Evolutionary conservation across 345 rosid species (phyloP).

Genomic region (Eucalyptus brandiana): DNA sequence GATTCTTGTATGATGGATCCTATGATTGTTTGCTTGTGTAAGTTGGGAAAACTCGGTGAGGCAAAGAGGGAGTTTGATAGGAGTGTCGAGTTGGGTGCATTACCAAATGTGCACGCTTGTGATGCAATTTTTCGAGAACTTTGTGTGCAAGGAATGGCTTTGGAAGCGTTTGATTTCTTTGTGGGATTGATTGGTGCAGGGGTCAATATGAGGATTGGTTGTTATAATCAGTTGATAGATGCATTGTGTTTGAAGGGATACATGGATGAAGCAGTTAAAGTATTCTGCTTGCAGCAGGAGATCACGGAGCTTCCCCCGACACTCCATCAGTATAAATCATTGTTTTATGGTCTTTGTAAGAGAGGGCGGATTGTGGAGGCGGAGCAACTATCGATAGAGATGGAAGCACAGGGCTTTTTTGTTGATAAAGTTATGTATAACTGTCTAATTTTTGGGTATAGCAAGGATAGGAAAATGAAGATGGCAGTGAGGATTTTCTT

Average conservation of each 20-base stretch:
- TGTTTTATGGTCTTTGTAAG: constrained; percentile 57
- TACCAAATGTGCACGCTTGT: constrained; percentile 22
- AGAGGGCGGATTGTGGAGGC: constrained; percentile 37
- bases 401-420: constrained; percentile 43
- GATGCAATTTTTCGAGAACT: constrained; percentile 28
- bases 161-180: constrained; percentile 39
- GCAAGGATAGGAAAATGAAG: constrained; percentile 41
- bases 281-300: constrained; percentile 31
- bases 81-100: constrained; percentile 7
- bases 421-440: constrained; percentile 52
- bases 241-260: constrained; percentile 35
- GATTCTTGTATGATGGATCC: constrained; percentile 29
- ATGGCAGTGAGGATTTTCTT: constrained; percentile 47
- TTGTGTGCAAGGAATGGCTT: constrained; percentile 18
- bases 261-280: constrained; percentile 39
- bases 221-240: constrained; percentile 35
- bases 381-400: constrained; percentile 35
- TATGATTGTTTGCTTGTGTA: constrained; percentile 39
- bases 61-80: constrained; percentile 38
- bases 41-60: constrained; percentile 35
- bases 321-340: constrained; percentile 30
- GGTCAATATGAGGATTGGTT: constrained; percentile 21
- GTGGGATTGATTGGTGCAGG: constrained; percentile 8
- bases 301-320: constrained; percentile 25
- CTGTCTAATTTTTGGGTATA: constrained; percentile 33